Evolutionary conservation across 202 grass and related monocot species (phyloP).

Genomic region (Eragrostis tef): DNA sequence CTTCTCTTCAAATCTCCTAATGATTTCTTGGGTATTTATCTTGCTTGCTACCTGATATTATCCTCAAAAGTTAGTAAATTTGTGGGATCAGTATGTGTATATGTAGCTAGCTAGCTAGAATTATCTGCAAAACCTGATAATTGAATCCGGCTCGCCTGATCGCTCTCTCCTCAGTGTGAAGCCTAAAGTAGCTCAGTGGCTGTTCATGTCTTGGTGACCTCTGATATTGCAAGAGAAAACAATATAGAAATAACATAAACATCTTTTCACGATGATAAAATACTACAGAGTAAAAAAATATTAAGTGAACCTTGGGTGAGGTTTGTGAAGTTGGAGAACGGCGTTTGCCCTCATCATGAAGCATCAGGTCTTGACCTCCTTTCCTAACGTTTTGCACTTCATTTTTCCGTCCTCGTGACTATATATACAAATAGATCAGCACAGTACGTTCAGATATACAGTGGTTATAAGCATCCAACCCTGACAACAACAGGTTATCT

Average conservation of each 20-base stretch:
- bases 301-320: constrained; percentile 48
- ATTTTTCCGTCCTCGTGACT: constrained; percentile 47
- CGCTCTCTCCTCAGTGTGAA: constrained; percentile 88
- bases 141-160: constrained; percentile 72
- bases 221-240: not conserved
- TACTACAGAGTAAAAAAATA: not conserved
- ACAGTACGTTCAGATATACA: no score
- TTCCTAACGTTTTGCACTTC: constrained; percentile 43
- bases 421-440: not conserved
- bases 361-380: constrained; percentile 27
- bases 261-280: not conserved
- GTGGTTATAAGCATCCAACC: not conserved
- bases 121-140: constrained; percentile 58
- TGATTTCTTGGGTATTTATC: constrained; percentile 80
- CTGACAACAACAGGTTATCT: not conserved
- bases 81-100: not conserved
- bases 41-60: constrained; percentile 89
- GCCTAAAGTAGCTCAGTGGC: constrained; percentile 59
- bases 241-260: not conserved
- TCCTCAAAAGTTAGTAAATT: constrained; percentile 16
- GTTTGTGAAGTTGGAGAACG: constrained; percentile 52
- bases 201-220: constrained; percentile 55
- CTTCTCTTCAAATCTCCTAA: constrained; percentile 88
- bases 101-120: not conserved
- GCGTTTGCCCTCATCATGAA: constrained; percentile 40